Percentiles rank a stretch among this genome's conserved stretches.
These are phyloP conservation scores for Arthroderma sp. DNA, from an alignment of 2,329 filamentous ascomycete species.

Conservation along the genomic window DNA sequence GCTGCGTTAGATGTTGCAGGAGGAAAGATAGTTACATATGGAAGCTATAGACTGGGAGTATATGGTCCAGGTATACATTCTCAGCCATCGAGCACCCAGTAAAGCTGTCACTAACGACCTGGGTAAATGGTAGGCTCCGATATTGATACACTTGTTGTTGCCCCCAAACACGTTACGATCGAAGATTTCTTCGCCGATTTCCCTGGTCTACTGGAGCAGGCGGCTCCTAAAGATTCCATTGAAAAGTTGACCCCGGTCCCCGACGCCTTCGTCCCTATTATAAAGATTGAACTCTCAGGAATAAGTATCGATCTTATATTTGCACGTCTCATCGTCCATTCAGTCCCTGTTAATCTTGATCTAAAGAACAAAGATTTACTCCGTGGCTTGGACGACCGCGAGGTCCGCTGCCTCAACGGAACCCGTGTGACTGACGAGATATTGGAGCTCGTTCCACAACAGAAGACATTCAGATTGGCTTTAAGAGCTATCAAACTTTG, in stretches of 20 bases:
- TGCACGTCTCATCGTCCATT: constrained; percentile 57
- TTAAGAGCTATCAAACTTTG: constrained; percentile 89
- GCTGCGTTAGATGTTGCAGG: constrained; percentile 70
- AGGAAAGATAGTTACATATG: constrained; percentile 90
- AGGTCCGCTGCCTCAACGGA: constrained; percentile 82
- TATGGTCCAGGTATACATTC: constrained; percentile 55
- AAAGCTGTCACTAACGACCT: neutral
- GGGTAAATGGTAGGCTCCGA: constrained; percentile 55
- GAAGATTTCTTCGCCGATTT: constrained; percentile 89
- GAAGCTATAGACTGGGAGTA: constrained; percentile 87
- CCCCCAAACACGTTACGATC: constrained; percentile 73
- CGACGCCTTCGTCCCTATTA: constrained; percentile 90
- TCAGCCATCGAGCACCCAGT: neutral
- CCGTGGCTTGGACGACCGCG: constrained; percentile 72
- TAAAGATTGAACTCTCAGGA: constrained; percentile 82
- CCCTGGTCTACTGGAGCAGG: constrained; percentile 61
- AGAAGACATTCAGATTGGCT: constrained; percentile 77
- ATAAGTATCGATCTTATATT: constrained; percentile 95
- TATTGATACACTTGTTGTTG: constrained; percentile 91
- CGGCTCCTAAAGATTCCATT: constrained; percentile 66
- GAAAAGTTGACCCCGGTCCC: constrained; percentile 73
- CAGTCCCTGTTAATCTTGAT: constrained; percentile 59
- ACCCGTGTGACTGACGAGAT: constrained; percentile 93
- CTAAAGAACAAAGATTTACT: constrained; percentile 75
- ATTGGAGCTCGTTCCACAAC: constrained; percentile 72